phyloP scores from a whole-genome alignment of 345 rosid genomes.

The Anacardium occidentale region DNA sequence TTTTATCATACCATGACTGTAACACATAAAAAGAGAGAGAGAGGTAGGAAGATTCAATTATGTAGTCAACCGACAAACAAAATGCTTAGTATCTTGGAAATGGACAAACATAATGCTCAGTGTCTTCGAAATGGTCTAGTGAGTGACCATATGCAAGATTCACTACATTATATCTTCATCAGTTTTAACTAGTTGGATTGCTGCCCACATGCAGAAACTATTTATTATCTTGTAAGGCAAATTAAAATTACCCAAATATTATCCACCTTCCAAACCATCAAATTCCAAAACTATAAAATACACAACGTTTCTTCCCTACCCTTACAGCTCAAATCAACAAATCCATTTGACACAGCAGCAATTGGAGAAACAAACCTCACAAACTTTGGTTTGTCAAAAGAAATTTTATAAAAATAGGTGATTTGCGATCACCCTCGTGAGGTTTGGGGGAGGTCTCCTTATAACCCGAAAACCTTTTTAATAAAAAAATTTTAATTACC shows the following conservation, averaged over 20 bases:
- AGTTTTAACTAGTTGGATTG: background rate
- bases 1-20: slow-evolving; percentile 9
- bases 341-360: background rate
- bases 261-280: background rate
- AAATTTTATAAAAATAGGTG: no score
- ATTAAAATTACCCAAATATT: no score
- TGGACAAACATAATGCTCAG: no score
- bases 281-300: background rate
- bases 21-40: background rate
- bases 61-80: background rate
- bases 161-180: background rate
- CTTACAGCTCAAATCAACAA: background rate
- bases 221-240: background rate
- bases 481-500: no score
- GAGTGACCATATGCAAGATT: background rate
- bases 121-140: no score
- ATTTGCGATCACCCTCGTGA: no score
- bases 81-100: no score
- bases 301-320: background rate
- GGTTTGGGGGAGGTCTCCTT: no score
- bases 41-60: background rate
- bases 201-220: background rate
- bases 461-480: no score
- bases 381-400: no score
- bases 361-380: no score